phyloP scores from a whole-genome alignment of 2,329 filamentous ascomycete genomes.

The Penicillium sp. region DNA sequence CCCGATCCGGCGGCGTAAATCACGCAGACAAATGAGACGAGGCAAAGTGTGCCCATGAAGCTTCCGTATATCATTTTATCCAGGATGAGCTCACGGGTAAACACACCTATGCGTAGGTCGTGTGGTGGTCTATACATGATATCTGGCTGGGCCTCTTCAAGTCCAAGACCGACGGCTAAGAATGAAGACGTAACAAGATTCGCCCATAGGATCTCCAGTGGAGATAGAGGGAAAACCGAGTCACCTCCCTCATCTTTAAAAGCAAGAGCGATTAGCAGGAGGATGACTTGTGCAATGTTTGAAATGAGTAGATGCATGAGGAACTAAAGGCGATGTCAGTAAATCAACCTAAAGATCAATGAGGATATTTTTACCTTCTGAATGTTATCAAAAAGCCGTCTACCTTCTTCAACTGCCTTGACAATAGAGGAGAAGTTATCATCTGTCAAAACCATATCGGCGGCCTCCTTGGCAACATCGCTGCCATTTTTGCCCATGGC shows the following conservation, averaged over 20 bases:
- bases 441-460: slow-evolving; percentile 63
- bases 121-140: slow-evolving; percentile 81
- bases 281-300: slow-evolving; percentile 81
- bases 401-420: slow-evolving; percentile 76
- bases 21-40: slow-evolving; percentile 42
- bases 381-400: slow-evolving; percentile 85
- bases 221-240: slow-evolving; percentile 81
- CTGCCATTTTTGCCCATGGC: slow-evolving; percentile 84
- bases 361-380: slow-evolving; percentile 56
- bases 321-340: slow-evolving; percentile 48
- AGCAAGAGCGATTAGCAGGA: slow-evolving; percentile 74
- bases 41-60: slow-evolving; percentile 49
- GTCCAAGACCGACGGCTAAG: slow-evolving; percentile 80
- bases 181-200: slow-evolving; percentile 87
- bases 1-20: slow-evolving; percentile 40
- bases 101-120: slow-evolving; percentile 47
- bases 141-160: slow-evolving; percentile 71
- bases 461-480: slow-evolving; percentile 80
- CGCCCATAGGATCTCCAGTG: slow-evolving; percentile 86
- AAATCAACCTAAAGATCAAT: slow-evolving; percentile 31
- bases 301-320: slow-evolving; percentile 74
- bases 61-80: slow-evolving; percentile 46
- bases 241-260: slow-evolving; percentile 71
- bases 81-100: slow-evolving; percentile 42
- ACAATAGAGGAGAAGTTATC: slow-evolving; percentile 89